phyloP scores from a whole-genome alignment of 2,329 filamentous ascomycete species.

The Xylariaceae sp. region DNA sequence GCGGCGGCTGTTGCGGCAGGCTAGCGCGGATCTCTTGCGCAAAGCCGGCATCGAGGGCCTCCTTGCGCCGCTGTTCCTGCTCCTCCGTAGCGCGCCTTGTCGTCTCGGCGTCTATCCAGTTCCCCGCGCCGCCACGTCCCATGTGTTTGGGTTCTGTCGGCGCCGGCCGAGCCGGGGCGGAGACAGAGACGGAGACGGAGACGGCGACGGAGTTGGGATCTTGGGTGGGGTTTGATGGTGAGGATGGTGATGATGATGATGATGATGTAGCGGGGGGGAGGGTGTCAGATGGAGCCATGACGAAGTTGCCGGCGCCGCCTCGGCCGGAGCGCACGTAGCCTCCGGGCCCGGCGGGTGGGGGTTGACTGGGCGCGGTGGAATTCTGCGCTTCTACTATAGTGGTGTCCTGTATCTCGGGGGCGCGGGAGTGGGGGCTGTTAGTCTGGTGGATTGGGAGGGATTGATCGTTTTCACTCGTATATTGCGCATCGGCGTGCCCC shows the following conservation, averaged over 20 bases:
- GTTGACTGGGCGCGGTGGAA: conserved; percentile 17
- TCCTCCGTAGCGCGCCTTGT: conserved; percentile 19
- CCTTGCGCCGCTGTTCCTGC: conserved; percentile 25
- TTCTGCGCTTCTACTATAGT: conserved; percentile 30
- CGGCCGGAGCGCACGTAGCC: conserved; percentile 38
- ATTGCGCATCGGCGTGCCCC: not conserved
- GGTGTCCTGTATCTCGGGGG: conserved; percentile 22
- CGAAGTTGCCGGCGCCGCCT: conserved; percentile 58
- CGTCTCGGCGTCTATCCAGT: conserved; percentile 33
- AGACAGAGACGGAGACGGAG: conserved; percentile 1
- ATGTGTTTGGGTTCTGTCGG: conserved; percentile 21
- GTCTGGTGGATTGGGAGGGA: not conserved
- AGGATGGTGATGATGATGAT: conserved; percentile 18
- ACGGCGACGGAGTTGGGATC: conserved; percentile 7
- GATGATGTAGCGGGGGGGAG: not conserved
- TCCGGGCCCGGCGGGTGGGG: conserved; percentile 15
- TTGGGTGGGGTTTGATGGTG: conserved; percentile 17
- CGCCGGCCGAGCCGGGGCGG: not conserved
- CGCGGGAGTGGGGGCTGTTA: not conserved
- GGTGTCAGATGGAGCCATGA: conserved; percentile 33
- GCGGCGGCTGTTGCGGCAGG: conserved; percentile 26
- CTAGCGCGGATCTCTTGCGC: conserved; percentile 25
- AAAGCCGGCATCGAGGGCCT: conserved; percentile 29
- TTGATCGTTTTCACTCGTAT: not conserved
- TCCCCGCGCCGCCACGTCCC: conserved; percentile 55